Base-by-base conservation (phyloP, 1,284 basidiomycete species). In the Cystobasidium slooffiae region DNA sequence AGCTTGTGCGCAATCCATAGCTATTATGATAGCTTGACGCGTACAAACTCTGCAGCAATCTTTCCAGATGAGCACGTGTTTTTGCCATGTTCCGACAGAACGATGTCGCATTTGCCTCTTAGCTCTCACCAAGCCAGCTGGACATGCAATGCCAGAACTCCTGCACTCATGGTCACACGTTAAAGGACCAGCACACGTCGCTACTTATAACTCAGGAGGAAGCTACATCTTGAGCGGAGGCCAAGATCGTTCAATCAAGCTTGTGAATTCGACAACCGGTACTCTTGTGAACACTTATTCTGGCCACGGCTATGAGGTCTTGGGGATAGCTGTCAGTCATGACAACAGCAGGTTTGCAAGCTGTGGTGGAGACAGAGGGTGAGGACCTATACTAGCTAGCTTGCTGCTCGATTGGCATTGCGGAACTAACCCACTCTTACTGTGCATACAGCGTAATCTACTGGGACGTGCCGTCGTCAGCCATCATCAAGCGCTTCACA, bases 271-370 rank as follows among this genome's bases (percentile, higher is more conserved):
- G 0, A 85, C 85, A 66, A 82, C 87, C 18, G 94, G 93, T 22
- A 86, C 88, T n/a, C 89, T 95, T 83, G 91, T 99, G 84, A 96
- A 97, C 84, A 83, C 86, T 0, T 99, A 97, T 81, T 84, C 88
- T 55, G 92, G 92, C 0, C 96, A 99, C 82, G 93, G 92, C 44
- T 95, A 97, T 81, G 94, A 97, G 81, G 91, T 99, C 6, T 87
- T 97, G 22, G 93, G 92, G 0, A 85, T 99, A 65, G 88, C 89
- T 69, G 90, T 68, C 52, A 88, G 94, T 24, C 89, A 91, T 76
- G 95, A 98, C 83, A 99, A 98, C 83, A 89, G 91, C 59, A 90
- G 90, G 78, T 96, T 99, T 79, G 95, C 91, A 0, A 94, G 92
- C 2, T 93, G 91, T 37, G 97, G 97, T 51, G 94, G 93, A 3